Evolutionary conservation across 306 rosid genomes (phyloP), one percentile per base, ranked within the genome.

Genomic region (Quercus alba): DNA sequence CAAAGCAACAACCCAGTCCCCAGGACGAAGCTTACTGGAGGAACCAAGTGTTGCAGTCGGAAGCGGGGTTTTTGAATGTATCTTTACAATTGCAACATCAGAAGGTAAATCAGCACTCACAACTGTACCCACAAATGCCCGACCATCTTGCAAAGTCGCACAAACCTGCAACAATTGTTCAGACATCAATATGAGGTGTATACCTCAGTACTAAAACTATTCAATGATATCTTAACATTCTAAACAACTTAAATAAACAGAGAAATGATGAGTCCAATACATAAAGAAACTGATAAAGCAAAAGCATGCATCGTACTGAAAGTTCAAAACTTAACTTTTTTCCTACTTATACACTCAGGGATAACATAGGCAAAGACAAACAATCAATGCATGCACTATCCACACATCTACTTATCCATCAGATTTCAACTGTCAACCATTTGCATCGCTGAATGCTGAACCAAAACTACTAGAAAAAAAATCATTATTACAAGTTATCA

Each of bases 61-160:
- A 7, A 95, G 94, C 59, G 94, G 97, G 56, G 89, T 89, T 87
- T 93, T 90, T 25, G 98, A 89, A 61, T 85, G 78, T 74, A 93
- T 93, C 84, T 91, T 95, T 55, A 93, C 84, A 58, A 93, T 87
- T 74, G 98, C 99, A 81, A 95, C 86, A 87, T 93, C 99, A 13
- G 98, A 93, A 70, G 86, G 97, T 28, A 84, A 20, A 88, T 95
- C 96, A 56, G 90, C 99, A 91, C 90, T 90, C 77, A 91, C 80
- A 56, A 95, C 86, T n/a, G 82, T 84, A 49, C 93, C 99, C 82
- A 90, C 95, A 85, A 91, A 93, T 63, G 94, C 87, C 78, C 94
- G 80, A 56, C 99, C 98, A 83, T 93, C 99, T 90, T 95, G 98
- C 81, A 93, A 80, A 81, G 97, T 90, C 79, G 93, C 90, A 80